Conservation (phyloP, 768 basidiomycete species). For the Clathrus columnatus region DNA sequence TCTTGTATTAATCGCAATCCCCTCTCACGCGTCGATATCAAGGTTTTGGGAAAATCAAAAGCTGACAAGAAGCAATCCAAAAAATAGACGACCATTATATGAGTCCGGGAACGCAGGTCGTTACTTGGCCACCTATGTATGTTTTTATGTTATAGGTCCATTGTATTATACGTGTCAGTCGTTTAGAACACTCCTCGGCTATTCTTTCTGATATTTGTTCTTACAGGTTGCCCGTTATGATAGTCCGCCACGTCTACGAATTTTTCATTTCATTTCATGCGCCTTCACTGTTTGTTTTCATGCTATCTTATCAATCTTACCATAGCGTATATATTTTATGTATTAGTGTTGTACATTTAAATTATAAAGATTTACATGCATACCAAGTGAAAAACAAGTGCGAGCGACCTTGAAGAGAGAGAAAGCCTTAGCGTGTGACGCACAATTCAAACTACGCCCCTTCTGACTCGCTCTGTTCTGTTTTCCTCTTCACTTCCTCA, state of each 20-base stretch:
- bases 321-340: too few relatives aligned
- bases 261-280: not conserved
- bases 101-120: not conserved
- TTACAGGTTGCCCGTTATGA: not conserved
- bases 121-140: not conserved
- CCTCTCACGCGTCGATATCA: not conserved
- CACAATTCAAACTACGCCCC: not conserved
- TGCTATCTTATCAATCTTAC: not conserved
- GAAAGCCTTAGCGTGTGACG: not conserved
- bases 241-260: not conserved
- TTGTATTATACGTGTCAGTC: not conserved
- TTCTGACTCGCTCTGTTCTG: not conserved
- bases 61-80: not conserved
- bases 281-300: not conserved
- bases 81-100: not conserved
- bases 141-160: too few relatives aligned
- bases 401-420: not conserved
- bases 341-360: too few relatives aligned
- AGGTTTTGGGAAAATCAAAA: not conserved
- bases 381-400: too few relatives aligned
- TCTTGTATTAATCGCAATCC: not conserved
- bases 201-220: not conserved
- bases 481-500: not conserved
- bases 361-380: too few relatives aligned
- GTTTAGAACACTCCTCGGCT: not conserved